Base-by-base conservation (phyloP, 495 filamentous ascomycete species). In the Neurospora sp. region DNA sequence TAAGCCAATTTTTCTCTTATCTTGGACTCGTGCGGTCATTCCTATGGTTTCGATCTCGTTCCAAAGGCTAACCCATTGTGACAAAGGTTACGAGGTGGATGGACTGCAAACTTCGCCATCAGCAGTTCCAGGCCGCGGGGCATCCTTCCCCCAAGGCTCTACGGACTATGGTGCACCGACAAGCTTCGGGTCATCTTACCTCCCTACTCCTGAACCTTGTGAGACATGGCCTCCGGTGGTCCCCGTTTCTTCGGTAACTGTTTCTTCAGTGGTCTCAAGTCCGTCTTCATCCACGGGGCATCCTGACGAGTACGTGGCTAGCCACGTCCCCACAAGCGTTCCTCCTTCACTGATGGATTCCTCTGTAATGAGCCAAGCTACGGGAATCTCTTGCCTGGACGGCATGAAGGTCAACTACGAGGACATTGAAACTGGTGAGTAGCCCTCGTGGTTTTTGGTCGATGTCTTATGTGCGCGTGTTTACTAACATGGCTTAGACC, bases 191-290 rank as follows among this genome's bases (percentile, higher is more conserved):
- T 48, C 77, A 7, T 73, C 76, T 1, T 85, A 81, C 69, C 75
- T 80, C 41, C 78, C 76, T n/a, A 77, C 82, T 4, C 73, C 78
- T 1, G 80, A 82, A 69, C 76, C 76, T 16, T 80, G 80, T 45
- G 81, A 82, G 10, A 59, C 77, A 14, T 84, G 82, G 82, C 73
- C 78, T 27, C 22, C 77, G 27, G 71, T 74, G 14, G 76, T 82
- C n/a, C 76, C 74, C 7, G 74, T 77, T 1, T 72, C 76, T 8
- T 71, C 74, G 8, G 73, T 39, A 20, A 79, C 79, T 9, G 75
- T 80, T 16, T 72, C 79, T 17, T 83, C 83, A 40, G 79, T 79
- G 9, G 82, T 76, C 7, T 84, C 84, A 3, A 85, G 83, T 68
- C 83, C 84, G 3, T 76, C 80, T 0, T 83, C 83, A 0, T 83